Evolutionary conservation across 495 filamentous ascomycete species (phyloP).

Genomic region (Margaritispora aquatica): DNA sequence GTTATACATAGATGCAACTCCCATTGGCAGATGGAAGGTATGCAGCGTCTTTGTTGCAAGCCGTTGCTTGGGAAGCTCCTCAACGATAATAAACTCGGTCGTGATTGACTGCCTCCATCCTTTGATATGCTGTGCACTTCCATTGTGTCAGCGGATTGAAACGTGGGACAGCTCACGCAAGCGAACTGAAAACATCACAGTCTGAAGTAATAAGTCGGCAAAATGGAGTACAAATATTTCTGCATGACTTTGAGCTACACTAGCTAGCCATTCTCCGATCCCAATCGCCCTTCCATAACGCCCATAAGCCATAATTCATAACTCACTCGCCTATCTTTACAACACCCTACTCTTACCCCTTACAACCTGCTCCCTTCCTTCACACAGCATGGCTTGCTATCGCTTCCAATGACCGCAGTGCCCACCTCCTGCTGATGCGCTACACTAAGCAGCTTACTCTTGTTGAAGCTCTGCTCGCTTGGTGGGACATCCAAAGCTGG

Average conservation of each 20-base stretch:
- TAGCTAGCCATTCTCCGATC: constrained; percentile 21
- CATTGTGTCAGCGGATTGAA: too few species aligned
- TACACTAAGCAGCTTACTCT: constrained; percentile 36
- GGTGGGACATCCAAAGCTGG: constrained; percentile 72
- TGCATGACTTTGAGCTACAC: constrained; percentile 22
- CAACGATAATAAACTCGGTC: not conserved
- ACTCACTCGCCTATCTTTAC: not conserved
- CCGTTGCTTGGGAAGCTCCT: not conserved
- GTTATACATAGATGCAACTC: not conserved
- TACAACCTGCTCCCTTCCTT: constrained; percentile 22
- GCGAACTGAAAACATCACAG: not conserved
- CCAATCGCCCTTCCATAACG: constrained; percentile 5
- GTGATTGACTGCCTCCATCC: not conserved
- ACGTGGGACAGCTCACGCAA: not conserved
- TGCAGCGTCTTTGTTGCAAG: not conserved
- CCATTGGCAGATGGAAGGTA: not conserved
- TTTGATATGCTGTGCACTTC: not conserved
- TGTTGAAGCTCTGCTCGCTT: constrained; percentile 43
- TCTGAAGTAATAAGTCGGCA: too few species aligned
- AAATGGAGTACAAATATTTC: constrained; percentile 21
- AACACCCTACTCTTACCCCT: not conserved
- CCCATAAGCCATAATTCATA: not conserved
- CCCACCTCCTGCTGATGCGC: constrained; percentile 22
- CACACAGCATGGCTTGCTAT: constrained; percentile 35
- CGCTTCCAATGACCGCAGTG: constrained; percentile 26